phyloP scores from a whole-genome alignment of 2,329 filamentous ascomycete genomes.

The Kalaharituber pfeilii region DNA sequence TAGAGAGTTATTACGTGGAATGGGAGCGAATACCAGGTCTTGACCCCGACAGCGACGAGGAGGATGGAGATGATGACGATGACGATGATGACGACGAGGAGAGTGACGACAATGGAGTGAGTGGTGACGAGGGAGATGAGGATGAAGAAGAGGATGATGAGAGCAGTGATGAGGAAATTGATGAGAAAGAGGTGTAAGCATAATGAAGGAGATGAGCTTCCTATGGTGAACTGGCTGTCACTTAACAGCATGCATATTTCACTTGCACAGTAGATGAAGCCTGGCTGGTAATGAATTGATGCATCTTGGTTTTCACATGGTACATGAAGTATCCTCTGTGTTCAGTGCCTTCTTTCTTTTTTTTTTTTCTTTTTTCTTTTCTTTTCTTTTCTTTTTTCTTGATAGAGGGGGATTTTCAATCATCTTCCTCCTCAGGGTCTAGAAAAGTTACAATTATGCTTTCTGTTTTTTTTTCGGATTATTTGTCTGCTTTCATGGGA shows the following conservation, averaged over 20 bases:
- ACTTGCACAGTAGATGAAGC: background rate
- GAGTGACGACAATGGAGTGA: background rate
- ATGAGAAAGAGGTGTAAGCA: background rate
- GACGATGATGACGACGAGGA: conserved; percentile 30
- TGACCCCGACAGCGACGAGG: conserved; percentile 40
- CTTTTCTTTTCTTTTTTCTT: too few species aligned
- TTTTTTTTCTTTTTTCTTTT: too few species aligned
- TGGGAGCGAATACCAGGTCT: conserved; percentile 62
- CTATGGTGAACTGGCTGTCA: background rate
- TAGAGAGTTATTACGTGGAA: conserved; percentile 65
- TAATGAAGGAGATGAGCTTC: background rate
- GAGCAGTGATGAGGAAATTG: background rate
- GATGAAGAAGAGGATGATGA: conserved; percentile 3
- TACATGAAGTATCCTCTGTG: background rate
- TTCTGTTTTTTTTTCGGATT: too few species aligned
- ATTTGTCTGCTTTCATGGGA: too few species aligned
- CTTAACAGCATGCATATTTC: background rate
- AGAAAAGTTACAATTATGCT: too few species aligned
- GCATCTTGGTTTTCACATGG: background rate
- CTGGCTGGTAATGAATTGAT: background rate
- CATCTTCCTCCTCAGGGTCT: too few species aligned
- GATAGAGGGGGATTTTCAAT: too few species aligned
- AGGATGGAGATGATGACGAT: conserved; percentile 34
- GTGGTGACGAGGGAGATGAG: background rate
- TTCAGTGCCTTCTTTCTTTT: background rate